Conservation (phyloP, 1,284 basidiomycete genomes). For the Amylostereum areolatum region DNA sequence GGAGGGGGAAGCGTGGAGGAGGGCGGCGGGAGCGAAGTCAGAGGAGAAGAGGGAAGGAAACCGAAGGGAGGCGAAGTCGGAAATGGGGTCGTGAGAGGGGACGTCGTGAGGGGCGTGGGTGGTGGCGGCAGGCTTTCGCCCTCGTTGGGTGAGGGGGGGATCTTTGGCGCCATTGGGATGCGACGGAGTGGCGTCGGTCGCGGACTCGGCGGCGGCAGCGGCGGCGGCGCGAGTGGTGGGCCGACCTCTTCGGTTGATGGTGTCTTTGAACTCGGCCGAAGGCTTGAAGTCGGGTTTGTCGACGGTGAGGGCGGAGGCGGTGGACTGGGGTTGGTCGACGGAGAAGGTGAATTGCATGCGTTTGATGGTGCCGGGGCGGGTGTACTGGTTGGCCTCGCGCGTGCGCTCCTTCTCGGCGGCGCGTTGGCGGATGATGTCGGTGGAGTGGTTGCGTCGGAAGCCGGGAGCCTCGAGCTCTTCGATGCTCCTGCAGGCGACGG, state of each 20-base stretch:
- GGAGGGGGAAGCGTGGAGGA: conserved; percentile 62
- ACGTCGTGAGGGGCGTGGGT: conserved; percentile 11
- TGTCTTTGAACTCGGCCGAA: conserved; percentile 59
- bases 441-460: conserved; percentile 65
- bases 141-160: conserved; percentile 33
- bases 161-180: too few species aligned
- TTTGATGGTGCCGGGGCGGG: conserved; percentile 63
- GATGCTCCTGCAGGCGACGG: conserved; percentile 61
- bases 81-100: too few species aligned
- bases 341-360: conserved; percentile 84
- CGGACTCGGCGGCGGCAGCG: conserved; percentile 23
- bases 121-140: conserved; percentile 27
- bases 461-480: conserved; percentile 75
- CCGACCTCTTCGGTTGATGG: conserved; percentile 28
- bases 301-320: conserved; percentile 37
- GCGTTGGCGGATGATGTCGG: conserved; percentile 70
- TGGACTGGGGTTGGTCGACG: conserved; percentile 58
- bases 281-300: conserved; percentile 65
- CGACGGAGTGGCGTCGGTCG: conserved; percentile 7
- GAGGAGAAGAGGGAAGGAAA: conserved; percentile 68
- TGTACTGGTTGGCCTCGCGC: conserved; percentile 61
- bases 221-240: conserved; percentile 29
- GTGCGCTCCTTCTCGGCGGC: conserved; percentile 74
- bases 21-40: conserved; percentile 70
- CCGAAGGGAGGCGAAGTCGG: conserved; percentile 32